A percentile compares a stretch with the other conserved stretches of the same genome.
These are phyloP conservation scores for Physcomitrium patens DNA, from an alignment of 225 moss, liverwort and hornwort species.

Conservation along the genomic window DNA sequence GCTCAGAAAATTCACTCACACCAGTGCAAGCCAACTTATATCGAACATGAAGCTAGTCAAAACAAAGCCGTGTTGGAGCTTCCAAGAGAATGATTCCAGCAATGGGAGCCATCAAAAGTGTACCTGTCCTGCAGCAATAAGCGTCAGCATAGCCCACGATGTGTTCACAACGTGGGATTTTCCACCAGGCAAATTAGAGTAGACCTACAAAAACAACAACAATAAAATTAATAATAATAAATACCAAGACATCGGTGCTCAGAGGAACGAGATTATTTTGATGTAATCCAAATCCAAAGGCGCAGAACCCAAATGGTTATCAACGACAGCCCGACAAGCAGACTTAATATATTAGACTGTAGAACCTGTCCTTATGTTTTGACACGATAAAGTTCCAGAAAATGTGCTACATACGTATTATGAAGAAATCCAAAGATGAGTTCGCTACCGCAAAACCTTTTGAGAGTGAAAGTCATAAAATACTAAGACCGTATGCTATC, in stretches of 20 bases:
- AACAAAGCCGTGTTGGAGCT: background rate
- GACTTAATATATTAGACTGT: background rate
- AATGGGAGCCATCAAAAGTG: conserved; percentile 4
- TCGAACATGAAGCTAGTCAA: background rate
- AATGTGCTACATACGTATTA: no score
- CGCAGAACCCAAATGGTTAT: background rate
- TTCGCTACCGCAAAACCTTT: background rate
- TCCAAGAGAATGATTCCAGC: conserved; percentile 6
- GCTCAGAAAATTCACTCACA: background rate
- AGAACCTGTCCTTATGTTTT: background rate
- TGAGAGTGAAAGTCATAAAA: background rate
- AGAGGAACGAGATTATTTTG: background rate
- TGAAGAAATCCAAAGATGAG: no score
- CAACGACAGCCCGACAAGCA: conserved; percentile 2
- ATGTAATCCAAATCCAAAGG: background rate
- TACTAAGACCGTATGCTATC: conserved; percentile 2
- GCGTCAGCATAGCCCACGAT: conserved; percentile 82
- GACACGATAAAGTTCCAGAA: no score
- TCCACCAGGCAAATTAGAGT: conserved; percentile 65
- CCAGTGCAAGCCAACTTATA: no score
- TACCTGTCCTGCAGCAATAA: conserved; percentile 91
- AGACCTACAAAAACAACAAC: conserved; percentile 51
- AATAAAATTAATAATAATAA: conserved; percentile 11
- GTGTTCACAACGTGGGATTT: conserved; percentile 78
- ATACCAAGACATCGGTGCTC: background rate